phyloP scores from a whole-genome alignment of 208 protist genomes.

The Trypanosoma platydactyli region DNA sequence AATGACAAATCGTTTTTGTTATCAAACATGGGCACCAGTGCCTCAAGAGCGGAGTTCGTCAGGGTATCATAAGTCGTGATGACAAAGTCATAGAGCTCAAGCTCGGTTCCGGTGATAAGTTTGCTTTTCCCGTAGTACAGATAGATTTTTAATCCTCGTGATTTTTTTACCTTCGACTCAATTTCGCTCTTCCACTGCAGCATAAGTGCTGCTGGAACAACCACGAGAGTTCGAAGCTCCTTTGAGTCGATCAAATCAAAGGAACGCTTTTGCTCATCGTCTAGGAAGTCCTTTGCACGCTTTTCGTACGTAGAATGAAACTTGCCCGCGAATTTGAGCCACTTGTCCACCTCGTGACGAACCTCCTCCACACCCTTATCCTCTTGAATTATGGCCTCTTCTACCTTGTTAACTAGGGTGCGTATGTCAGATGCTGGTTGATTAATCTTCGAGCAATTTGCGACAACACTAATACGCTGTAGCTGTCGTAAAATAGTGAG shows the following conservation, averaged over 20 bases:
- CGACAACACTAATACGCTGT: constrained; percentile 76
- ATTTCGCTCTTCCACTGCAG: constrained; percentile 93
- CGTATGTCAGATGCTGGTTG: constrained; percentile 62
- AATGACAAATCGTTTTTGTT: constrained; percentile 50
- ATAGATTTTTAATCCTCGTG: constrained; percentile 56
- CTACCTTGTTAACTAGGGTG: constrained; percentile 42
- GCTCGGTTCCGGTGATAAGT: constrained; percentile 59
- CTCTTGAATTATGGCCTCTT: constrained; percentile 26
- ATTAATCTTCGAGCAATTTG: constrained; percentile 85
- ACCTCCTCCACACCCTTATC: constrained; percentile 29
- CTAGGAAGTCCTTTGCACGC: constrained; percentile 66
- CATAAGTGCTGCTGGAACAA: constrained; percentile 91
- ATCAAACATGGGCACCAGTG: constrained; percentile 69
- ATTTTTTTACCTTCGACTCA: constrained; percentile 66
- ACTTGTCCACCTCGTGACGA: constrained; percentile 74
- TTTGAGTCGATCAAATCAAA: constrained; percentile 81
- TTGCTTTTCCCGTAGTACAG: constrained; percentile 86
- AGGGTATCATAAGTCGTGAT: constrained; percentile 93
- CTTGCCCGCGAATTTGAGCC: constrained; percentile 79
- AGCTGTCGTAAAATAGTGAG: constrained; percentile 84
- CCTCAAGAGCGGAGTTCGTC: constrained; percentile 56
- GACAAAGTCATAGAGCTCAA: constrained; percentile 92
- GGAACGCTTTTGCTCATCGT: constrained; percentile 73
- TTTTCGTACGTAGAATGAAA: constrained; percentile 82
- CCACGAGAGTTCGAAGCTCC: constrained; percentile 90